Conservation (phyloP, 768 basidiomycete genomes). For the Leucosporidium scottii region DNA sequence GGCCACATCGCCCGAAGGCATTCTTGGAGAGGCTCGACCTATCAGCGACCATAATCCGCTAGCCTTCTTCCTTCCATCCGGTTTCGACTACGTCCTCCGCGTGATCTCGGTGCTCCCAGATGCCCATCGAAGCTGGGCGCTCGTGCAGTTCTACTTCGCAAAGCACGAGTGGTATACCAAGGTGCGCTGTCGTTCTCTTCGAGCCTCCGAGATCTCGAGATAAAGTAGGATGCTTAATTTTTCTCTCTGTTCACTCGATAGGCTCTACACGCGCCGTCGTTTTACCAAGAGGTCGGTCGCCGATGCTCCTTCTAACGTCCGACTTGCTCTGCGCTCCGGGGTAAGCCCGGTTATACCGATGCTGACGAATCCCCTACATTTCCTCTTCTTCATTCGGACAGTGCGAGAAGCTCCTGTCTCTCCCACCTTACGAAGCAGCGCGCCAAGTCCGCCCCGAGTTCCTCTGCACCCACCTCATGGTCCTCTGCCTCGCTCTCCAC, state of each 20-base stretch:
- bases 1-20: no score
- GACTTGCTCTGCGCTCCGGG: no score
- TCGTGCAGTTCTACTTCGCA: slow-evolving; percentile 21
- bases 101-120: neutral
- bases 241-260: slow-evolving; percentile 4
- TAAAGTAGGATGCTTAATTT: no score
- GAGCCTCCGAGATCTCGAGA: no score
- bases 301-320: no score
- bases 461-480: slow-evolving; percentile 16
- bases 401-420: neutral
- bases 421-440: neutral
- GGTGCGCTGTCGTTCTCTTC: no score
- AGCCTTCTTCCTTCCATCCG: neutral
- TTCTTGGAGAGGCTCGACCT: no score
- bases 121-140: neutral
- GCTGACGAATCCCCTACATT: neutral
- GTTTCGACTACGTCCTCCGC: no score
- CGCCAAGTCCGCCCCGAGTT: slow-evolving; percentile 10
- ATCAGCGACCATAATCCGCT: neutral
- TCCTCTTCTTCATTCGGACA: neutral
- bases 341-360: no score
- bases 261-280: slow-evolving; percentile 1
- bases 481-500: slow-evolving; percentile 23
- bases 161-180: slow-evolving; percentile 20
- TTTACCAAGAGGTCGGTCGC: no score